These are phyloP conservation scores for Nakazawaea pomicola DNA, from an alignment of 805 yeast genomes.

Conservation along the genomic window DNA sequence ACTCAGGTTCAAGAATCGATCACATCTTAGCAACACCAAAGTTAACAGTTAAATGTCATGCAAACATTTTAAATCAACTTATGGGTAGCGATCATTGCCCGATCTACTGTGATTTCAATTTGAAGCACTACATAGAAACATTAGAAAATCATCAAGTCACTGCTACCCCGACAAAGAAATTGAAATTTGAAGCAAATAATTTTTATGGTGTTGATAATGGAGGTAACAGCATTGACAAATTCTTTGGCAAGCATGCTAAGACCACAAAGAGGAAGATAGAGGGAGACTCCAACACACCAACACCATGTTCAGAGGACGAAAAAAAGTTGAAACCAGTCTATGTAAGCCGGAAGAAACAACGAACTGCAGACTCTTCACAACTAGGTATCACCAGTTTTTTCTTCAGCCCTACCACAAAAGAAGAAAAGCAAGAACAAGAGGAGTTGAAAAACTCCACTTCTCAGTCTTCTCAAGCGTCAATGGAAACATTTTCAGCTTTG, in stretches of 20 bases:
- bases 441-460: background rate
- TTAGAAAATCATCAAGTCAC: background rate
- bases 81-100: slow-evolving; percentile 97
- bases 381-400: slow-evolving; percentile 11
- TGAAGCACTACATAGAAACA: background rate
- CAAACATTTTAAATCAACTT: slow-evolving; percentile 62
- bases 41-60: slow-evolving; percentile 30
- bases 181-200: slow-evolving; percentile 47
- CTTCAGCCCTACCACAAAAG: background rate
- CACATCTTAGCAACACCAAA: slow-evolving; percentile 50
- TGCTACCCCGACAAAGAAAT: slow-evolving; percentile 21
- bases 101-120: slow-evolving; percentile 58
- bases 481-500: slow-evolving; percentile 18
- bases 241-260: slow-evolving; percentile 17
- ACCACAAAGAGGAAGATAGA: slow-evolving; percentile 15
- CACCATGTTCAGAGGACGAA: slow-evolving; percentile 5
- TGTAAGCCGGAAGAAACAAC: slow-evolving; percentile 15
- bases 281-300: slow-evolving; percentile 7
- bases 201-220: slow-evolving; percentile 34
- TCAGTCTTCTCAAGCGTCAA: slow-evolving; percentile 13
- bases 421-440: background rate
- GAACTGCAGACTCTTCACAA: background rate
- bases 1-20: slow-evolving; percentile 88
- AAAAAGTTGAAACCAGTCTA: slow-evolving; percentile 9
- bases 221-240: slow-evolving; percentile 24